Evolutionary conservation across 1,139 yeast species (phyloP).

Genomic region (Scheffersomyces cryptocercus): DNA sequence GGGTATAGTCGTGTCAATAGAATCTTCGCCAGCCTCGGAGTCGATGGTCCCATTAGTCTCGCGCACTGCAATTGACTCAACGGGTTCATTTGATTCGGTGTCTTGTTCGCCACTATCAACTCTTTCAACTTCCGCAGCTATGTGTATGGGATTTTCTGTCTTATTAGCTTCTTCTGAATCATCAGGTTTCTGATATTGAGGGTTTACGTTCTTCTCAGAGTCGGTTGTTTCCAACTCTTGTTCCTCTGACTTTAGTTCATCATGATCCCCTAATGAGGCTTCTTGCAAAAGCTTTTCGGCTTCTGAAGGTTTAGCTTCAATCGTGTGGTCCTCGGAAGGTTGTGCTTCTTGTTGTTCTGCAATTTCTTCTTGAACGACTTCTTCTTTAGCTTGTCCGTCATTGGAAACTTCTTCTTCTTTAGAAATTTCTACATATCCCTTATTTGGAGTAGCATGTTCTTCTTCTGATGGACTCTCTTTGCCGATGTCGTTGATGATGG

Average conservation of each 20-base stretch:
- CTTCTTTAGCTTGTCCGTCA: slow-evolving; percentile 12
- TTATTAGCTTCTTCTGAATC: not conserved
- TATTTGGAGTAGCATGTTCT: not conserved
- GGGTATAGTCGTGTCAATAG: too few species aligned
- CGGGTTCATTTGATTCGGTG: not conserved
- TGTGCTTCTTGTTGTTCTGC: slow-evolving; percentile 4
- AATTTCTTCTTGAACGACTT: slow-evolving; percentile 15
- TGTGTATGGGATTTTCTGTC: not conserved
- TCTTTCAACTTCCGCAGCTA: not conserved
- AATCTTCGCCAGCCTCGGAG: too few species aligned
- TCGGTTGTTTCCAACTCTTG: not conserved
- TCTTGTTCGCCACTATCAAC: not conserved
- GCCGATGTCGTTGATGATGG: not conserved
- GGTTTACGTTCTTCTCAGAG: not conserved
- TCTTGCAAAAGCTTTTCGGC: too few species aligned
- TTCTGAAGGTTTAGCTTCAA: too few species aligned
- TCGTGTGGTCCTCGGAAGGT: too few species aligned
- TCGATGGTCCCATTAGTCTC: too few species aligned
- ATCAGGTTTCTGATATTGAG: not conserved
- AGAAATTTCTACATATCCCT: not conserved
- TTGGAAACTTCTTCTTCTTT: slow-evolving; percentile 13
- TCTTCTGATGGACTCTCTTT: slow-evolving; percentile 5
- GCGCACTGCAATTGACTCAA: not conserved
- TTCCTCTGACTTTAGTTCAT: not conserved
- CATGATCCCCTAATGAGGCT: too few species aligned